These are phyloP conservation scores for Coniochaeta hoffmannii DNA, from an alignment of 2,329 filamentous ascomycete genomes.

Conservation along the genomic window DNA sequence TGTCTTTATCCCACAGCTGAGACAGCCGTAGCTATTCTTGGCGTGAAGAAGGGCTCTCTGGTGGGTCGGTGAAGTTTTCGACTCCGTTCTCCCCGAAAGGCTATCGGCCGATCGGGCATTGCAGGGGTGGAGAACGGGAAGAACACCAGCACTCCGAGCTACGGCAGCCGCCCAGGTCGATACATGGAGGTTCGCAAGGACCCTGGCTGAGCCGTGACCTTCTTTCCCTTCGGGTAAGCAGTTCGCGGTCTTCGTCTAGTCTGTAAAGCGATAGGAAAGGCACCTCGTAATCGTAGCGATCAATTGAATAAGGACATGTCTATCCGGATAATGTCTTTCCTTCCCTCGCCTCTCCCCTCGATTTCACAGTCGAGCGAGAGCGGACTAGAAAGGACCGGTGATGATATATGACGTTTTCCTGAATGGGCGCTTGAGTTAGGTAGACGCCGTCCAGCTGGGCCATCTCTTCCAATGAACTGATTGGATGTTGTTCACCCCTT, in stretches of 20 bases:
- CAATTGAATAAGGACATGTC: neutral
- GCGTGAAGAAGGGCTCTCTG: too few species aligned
- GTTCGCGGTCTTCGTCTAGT: neutral
- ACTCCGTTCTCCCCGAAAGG: too few species aligned
- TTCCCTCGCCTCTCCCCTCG: neutral
- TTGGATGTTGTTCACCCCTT: too few species aligned
- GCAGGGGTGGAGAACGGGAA: neutral
- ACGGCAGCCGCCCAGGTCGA: too few species aligned
- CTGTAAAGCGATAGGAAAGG: neutral
- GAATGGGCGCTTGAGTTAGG: neutral
- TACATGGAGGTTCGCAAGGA: too few species aligned
- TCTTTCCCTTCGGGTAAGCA: neutral
- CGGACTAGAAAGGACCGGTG: neutral
- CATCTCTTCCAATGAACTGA: neutral
- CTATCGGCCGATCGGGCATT: too few species aligned
- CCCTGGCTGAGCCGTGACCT: neutral
- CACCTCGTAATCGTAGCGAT: neutral
- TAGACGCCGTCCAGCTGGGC: too few species aligned
- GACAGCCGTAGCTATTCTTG: neutral
- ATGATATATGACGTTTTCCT: neutral
- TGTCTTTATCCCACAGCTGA: neutral
- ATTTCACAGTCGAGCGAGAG: neutral
- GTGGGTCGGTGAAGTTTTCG: too few species aligned
- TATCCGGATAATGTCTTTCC: neutral
- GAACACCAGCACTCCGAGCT: too few species aligned